Percentiles rank a stretch among this genome's conserved stretches.
phyloP scores from a whole-genome alignment of 495 filamentous ascomycete species.

The Xylaria grammica region DNA sequence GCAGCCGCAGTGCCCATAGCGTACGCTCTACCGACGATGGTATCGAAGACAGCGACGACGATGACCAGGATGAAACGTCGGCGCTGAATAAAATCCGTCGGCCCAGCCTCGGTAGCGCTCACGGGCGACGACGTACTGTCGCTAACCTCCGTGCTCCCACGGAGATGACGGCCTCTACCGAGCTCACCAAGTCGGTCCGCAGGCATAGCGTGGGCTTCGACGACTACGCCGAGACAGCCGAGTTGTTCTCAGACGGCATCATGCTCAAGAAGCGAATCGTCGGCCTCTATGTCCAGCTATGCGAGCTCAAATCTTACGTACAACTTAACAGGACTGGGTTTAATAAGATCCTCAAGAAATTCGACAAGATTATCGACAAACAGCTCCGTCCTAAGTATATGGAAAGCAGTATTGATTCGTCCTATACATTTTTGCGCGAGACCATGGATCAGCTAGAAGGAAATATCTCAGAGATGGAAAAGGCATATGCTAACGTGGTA shows the following conservation, averaged over 20 bases:
- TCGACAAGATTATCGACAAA: conserved; percentile 92
- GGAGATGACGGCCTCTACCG: conserved; percentile 61
- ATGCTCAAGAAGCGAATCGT: conserved; percentile 90
- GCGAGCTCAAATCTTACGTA: conserved; percentile 92
- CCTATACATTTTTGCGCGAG: conserved; percentile 74
- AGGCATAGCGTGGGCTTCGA: conserved; percentile 68
- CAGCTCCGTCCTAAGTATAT: conserved; percentile 78
- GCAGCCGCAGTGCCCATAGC: conserved; percentile 43
- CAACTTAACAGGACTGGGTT: conserved; percentile 98
- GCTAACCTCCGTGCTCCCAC: conserved; percentile 49
- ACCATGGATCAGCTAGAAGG: conserved; percentile 74
- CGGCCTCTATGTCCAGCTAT: conserved; percentile 88
- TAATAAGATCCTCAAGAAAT: conserved; percentile 95
- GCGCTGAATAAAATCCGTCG: conserved; percentile 52
- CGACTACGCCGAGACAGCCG: conserved; percentile 75
- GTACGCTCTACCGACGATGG: conserved; percentile 54
- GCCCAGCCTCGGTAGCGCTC: conserved; percentile 35
- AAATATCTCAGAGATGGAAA: conserved; percentile 73
- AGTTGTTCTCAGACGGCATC: conserved; percentile 79
- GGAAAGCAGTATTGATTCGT: conserved; percentile 67
- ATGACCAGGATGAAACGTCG: conserved; percentile 68
- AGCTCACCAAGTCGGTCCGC: conserved; percentile 51
- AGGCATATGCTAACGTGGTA: conserved; percentile 78
- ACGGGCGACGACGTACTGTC: conserved; percentile 44
- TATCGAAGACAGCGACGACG: conserved; percentile 64